These are phyloP conservation scores for Aspergillus nidulans DNA, from an alignment of 495 filamentous ascomycete species.

Conservation along the genomic window DNA sequence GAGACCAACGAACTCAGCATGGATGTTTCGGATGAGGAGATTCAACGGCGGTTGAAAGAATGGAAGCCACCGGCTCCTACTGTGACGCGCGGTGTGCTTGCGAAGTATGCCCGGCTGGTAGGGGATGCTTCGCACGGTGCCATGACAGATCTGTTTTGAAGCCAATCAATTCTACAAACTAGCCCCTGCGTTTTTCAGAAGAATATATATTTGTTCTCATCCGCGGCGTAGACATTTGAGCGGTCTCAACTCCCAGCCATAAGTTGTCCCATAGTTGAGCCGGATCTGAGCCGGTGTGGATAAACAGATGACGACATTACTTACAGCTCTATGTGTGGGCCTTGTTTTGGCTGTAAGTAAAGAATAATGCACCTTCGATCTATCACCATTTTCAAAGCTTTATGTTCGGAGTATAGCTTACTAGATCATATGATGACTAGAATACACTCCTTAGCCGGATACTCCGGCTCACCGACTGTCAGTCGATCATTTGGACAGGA, in stretches of 20 bases:
- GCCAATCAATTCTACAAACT: neutral
- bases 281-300: neutral
- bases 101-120: constrained; percentile 79
- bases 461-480: neutral
- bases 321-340: neutral
- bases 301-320: constrained; percentile 1
- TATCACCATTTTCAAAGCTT: no score
- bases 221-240: no score
- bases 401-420: neutral
- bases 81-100: constrained; percentile 82
- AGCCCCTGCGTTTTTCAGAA: neutral
- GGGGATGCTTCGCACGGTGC: constrained; percentile 69
- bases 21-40: constrained; percentile 71
- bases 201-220: neutral
- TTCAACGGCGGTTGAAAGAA: constrained; percentile 56
- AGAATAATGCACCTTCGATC: no score
- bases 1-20: constrained; percentile 70
- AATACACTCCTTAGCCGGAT: neutral
- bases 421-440: neutral
- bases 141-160: constrained; percentile 50
- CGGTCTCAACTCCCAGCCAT: no score
- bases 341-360: neutral
- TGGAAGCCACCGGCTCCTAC: constrained; percentile 72
- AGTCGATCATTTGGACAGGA: neutral
- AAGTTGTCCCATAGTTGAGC: no score